Conservation (phyloP, 768 basidiomycete species). For the Suillus variegatus region DNA sequence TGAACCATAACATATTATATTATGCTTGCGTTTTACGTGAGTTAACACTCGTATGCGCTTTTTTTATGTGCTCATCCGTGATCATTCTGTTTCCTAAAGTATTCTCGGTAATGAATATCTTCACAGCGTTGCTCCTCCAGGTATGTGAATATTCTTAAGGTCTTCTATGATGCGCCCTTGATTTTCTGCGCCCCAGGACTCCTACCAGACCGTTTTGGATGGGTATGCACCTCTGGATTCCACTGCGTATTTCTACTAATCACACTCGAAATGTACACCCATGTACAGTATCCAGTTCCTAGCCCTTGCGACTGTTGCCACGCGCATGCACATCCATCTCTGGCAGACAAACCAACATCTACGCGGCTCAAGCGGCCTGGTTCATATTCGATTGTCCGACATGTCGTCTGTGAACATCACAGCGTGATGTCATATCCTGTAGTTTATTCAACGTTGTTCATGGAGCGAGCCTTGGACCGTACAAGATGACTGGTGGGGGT, state of each 20-base stretch:
- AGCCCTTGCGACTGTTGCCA: background rate
- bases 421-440: too few relatives aligned
- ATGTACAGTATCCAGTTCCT: background rate
- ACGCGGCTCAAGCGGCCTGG: too few relatives aligned
- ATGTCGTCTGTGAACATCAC: too few relatives aligned
- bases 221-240: background rate
- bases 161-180: background rate
- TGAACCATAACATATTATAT: background rate
- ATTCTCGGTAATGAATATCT: background rate
- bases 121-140: background rate
- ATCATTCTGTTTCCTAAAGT: background rate
- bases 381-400: too few relatives aligned
- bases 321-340: background rate
- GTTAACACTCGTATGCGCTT: background rate
- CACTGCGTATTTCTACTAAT: background rate
- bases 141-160: background rate
- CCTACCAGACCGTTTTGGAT: background rate
- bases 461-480: too few relatives aligned
- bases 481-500: too few relatives aligned
- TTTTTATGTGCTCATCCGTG: background rate
- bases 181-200: background rate
- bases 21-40: background rate
- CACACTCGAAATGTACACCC: background rate
- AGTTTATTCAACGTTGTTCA: too few relatives aligned
- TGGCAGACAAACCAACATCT: background rate